Evolutionary conservation across 495 filamentous ascomycete species (phyloP).

Genomic region (Xylaria scruposa): DNA sequence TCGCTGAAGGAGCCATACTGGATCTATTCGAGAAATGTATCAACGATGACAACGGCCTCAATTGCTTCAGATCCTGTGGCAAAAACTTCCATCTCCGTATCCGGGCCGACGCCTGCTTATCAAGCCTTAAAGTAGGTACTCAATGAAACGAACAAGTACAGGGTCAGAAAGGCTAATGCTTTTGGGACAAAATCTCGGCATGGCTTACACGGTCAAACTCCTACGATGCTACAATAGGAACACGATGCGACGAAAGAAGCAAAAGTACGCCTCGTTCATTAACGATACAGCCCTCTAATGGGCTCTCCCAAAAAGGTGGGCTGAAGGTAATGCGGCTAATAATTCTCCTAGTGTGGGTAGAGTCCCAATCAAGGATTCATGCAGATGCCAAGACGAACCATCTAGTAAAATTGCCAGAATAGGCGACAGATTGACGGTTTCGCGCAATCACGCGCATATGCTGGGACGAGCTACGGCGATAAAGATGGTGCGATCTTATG

Average conservation of each 20-base stretch:
- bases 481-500: conserved; percentile 5
- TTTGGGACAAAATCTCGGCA: neutral
- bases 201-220: neutral
- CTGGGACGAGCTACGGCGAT: neutral
- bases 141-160: neutral
- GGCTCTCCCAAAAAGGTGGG: neutral
- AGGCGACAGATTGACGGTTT: neutral
- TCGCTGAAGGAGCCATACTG: conserved; percentile 34
- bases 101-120: neutral
- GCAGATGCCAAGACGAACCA: conserved; percentile 21
- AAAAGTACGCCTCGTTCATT: neutral
- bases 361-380: neutral
- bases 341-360: conserved; percentile 8
- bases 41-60: neutral
- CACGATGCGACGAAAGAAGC: neutral
- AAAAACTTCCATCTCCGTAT: neutral
- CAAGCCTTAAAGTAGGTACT: neutral
- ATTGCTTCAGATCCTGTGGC: neutral
- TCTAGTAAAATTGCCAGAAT: neutral
- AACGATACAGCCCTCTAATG: neutral
- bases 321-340: neutral
- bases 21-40: neutral
- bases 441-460: conserved; percentile 1
- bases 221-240: neutral
- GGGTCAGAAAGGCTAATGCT: neutral